These are phyloP conservation scores for Pouteria glomerata DNA, from an alignment of 148 eudicot genomes.

Conservation along the genomic window DNA sequence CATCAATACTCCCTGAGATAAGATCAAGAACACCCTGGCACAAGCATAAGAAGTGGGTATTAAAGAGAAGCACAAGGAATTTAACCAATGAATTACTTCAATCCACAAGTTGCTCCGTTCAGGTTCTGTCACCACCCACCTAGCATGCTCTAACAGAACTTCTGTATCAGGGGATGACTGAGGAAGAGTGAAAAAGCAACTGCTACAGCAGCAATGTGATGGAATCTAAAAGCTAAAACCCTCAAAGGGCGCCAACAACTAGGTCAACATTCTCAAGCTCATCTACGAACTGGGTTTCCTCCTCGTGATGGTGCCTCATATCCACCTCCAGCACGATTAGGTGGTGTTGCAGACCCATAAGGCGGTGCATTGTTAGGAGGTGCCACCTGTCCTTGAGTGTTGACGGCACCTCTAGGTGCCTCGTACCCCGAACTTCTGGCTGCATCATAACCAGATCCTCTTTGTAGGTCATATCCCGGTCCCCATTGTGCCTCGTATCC, in stretches of 20 bases:
- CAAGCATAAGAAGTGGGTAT: too few species aligned
- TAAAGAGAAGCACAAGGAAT: too few species aligned
- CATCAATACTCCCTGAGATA: too few species aligned
- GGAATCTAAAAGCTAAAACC: neutral
- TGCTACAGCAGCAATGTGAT: neutral
- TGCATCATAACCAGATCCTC: constrained; percentile 35
- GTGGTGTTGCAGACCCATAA: constrained; percentile 37
- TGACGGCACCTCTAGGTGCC: constrained; percentile 34
- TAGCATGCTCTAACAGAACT: neutral
- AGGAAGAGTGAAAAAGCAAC: constrained; percentile 3
- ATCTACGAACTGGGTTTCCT: constrained; percentile 44
- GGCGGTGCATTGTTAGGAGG: constrained; percentile 28
- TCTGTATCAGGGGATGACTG: neutral
- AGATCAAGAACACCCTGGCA: too few species aligned
- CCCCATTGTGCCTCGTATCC: constrained; percentile 41
- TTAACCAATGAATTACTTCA: neutral
- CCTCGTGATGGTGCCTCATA: constrained; percentile 43
- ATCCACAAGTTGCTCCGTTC: constrained; percentile 3
- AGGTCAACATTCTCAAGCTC: constrained; percentile 9
- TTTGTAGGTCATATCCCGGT: constrained; percentile 29
- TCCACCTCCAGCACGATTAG: constrained; percentile 34
- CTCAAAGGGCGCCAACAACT: neutral
- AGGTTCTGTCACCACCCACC: neutral
- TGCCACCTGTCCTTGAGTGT: constrained; percentile 45
- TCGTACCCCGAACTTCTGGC: constrained; percentile 34